Evolutionary conservation across 345 rosid species (phyloP).

Genomic region (Chamaenerion angustifolium): DNA sequence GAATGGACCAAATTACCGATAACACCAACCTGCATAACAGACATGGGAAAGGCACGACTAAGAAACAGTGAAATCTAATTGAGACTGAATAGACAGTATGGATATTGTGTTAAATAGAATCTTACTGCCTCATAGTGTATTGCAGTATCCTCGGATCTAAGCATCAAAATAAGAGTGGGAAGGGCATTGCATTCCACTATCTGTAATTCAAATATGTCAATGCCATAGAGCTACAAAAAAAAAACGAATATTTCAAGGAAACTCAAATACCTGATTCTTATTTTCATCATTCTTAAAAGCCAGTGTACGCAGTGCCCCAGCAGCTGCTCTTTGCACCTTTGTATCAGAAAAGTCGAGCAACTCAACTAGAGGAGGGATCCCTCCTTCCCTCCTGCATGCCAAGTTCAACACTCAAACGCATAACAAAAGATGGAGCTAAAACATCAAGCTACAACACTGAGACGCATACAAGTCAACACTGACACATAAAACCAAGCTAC

Average conservation of each 20-base stretch:
- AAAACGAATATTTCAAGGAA: neutral
- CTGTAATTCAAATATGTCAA: constrained; percentile 27
- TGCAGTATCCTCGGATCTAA: constrained; percentile 92
- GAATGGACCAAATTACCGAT: constrained; percentile 97
- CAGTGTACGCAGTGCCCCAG: constrained; percentile 89
- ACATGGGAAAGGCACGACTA: neutral
- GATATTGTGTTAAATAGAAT: constrained; percentile 1
- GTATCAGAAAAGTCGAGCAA: constrained; percentile 75
- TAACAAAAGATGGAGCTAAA: neutral
- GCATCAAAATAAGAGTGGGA: constrained; percentile 87
- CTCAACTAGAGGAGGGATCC: constrained; percentile 93
- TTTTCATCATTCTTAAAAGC: constrained; percentile 95
- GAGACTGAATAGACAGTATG: no score
- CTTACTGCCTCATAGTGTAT: constrained; percentile 98
- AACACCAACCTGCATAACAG: constrained; percentile 5
- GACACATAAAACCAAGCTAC: constrained; percentile 21
- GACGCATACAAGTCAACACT: constrained; percentile 5
- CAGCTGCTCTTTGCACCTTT: constrained; percentile 98
- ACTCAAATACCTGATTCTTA: constrained; percentile 57
- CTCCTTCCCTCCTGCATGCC: constrained; percentile 68
- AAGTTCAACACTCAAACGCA: constrained; percentile 5
- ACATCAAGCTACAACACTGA: constrained; percentile 8
- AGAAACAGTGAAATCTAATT: neutral
- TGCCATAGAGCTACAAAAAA: neutral
- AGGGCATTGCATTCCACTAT: constrained; percentile 91